These are phyloP conservation scores for Viola pubescens DNA, from an alignment of 441 rosid genomes.

Conservation along the genomic window DNA sequence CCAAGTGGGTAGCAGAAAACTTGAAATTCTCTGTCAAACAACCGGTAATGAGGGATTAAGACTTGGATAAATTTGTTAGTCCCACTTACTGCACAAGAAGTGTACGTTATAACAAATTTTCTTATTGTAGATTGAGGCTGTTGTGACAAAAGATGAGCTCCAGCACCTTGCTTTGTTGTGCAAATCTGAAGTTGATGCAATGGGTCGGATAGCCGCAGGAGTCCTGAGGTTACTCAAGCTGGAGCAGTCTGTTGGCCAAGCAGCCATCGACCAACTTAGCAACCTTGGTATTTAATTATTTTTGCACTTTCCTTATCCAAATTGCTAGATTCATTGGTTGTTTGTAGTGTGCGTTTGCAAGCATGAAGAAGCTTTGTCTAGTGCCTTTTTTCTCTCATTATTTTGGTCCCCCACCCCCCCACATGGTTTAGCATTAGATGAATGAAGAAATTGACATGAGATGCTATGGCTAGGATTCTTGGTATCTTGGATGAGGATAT, in stretches of 20 bases:
- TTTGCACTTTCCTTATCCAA: neutral
- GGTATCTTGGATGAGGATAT: too few relatives aligned
- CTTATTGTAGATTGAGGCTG: constrained; percentile 63
- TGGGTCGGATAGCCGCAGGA: constrained; percentile 90
- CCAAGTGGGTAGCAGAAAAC: constrained; percentile 68
- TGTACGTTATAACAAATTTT: constrained; percentile 11
- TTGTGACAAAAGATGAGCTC: constrained; percentile 83
- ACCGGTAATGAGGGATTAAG: constrained; percentile 47
- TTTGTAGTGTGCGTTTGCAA: neutral
- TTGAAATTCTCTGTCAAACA: constrained; percentile 79
- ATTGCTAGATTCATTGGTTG: neutral
- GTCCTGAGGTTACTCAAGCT: constrained; percentile 75
- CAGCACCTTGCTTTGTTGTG: constrained; percentile 68
- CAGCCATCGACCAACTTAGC: constrained; percentile 76
- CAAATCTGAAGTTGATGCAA: constrained; percentile 85
- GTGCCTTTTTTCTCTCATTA: neutral
- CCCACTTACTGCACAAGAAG: neutral
- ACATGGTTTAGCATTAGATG: neutral
- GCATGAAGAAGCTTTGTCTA: neutral
- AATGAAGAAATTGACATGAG: neutral
- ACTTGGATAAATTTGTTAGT: constrained; percentile 8
- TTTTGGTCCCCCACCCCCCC: neutral
- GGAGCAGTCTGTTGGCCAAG: constrained; percentile 72
- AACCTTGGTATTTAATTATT: constrained; percentile 61
- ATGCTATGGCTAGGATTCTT: neutral